These are phyloP conservation scores for Casuarina equisetifolia DNA, from an alignment of 306 rosid genomes.

Conservation along the genomic window DNA sequence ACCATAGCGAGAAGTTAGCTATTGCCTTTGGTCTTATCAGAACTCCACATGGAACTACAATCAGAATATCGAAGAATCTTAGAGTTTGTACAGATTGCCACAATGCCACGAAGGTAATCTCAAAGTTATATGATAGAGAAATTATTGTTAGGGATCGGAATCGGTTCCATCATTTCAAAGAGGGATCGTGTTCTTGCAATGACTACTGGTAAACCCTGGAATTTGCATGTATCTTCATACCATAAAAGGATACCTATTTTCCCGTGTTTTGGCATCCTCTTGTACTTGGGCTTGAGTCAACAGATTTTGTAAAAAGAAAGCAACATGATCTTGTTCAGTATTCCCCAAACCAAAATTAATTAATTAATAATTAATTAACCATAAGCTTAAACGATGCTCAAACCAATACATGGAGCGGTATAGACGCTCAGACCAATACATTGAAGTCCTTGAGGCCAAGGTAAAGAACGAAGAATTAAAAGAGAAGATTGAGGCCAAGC, in stretches of 20 bases:
- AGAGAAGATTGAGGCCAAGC: too few species aligned
- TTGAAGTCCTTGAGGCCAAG: too few species aligned
- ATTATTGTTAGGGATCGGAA: conserved; percentile 57
- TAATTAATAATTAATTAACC: too few species aligned
- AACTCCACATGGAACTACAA: conserved; percentile 47
- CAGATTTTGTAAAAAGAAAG: neutral
- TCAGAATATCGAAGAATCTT: conserved; percentile 57
- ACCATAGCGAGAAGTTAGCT: conserved; percentile 73
- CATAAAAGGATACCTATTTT: neutral
- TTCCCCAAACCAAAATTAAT: too few species aligned
- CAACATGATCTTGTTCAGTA: neutral
- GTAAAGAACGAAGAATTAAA: too few species aligned
- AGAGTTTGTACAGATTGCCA: conserved; percentile 64
- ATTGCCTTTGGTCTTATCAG: conserved; percentile 57
- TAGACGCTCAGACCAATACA: too few species aligned
- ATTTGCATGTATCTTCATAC: neutral
- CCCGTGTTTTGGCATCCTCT: neutral
- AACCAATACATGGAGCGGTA: too few species aligned
- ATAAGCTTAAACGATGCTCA: too few species aligned
- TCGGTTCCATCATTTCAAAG: conserved; percentile 62
- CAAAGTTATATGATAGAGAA: conserved; percentile 49
- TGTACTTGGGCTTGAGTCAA: conserved; percentile 8
- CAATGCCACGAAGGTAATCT: conserved; percentile 56
- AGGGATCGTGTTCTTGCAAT: conserved; percentile 64
- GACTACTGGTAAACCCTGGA: conserved; percentile 49